phyloP scores from a whole-genome alignment of 139 green algal species.

The Diplosphaera chodatii region DNA sequence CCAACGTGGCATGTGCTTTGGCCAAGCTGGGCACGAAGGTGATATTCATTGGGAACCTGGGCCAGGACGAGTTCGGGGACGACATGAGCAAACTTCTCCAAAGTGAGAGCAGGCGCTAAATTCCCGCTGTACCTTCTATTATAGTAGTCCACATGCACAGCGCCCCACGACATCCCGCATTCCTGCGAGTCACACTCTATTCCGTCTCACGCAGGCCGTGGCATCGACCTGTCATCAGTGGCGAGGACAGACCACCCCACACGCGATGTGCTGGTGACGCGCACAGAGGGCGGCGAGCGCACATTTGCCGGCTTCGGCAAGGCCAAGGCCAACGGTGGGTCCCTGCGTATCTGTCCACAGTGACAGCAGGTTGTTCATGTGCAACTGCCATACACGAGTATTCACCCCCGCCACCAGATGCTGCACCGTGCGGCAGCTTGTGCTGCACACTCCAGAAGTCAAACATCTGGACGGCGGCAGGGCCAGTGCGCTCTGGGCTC shows the following conservation, averaged over 20 bases:
- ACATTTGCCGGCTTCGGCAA: constrained; percentile 77
- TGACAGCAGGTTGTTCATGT: too few relatives aligned
- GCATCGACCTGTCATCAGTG: constrained; percentile 54
- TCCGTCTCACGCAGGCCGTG: constrained; percentile 34
- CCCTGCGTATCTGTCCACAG: too few relatives aligned
- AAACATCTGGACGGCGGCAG: background rate
- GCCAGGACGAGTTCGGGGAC: constrained; percentile 61
- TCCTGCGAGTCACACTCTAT: background rate
- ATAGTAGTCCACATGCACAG: too few relatives aligned
- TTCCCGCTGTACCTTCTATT: too few relatives aligned
- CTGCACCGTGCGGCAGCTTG: too few relatives aligned
- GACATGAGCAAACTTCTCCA: constrained; percentile 62
- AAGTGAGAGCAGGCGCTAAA: constrained; percentile 23
- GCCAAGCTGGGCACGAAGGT: constrained; percentile 44
- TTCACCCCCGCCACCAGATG: too few relatives aligned
- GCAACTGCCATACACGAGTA: too few relatives aligned
- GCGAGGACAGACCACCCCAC: constrained; percentile 53
- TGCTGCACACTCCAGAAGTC: background rate
- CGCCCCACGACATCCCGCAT: too few relatives aligned
- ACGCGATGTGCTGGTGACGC: constrained; percentile 75
- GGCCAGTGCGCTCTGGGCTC: too few relatives aligned
- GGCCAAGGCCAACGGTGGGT: constrained; percentile 21
- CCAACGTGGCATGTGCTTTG: constrained; percentile 70
- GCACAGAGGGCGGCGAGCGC: constrained; percentile 60
- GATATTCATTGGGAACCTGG: constrained; percentile 64